Conservation (phyloP, 257 asterid species). For the Pogostemon cablin region DNA sequence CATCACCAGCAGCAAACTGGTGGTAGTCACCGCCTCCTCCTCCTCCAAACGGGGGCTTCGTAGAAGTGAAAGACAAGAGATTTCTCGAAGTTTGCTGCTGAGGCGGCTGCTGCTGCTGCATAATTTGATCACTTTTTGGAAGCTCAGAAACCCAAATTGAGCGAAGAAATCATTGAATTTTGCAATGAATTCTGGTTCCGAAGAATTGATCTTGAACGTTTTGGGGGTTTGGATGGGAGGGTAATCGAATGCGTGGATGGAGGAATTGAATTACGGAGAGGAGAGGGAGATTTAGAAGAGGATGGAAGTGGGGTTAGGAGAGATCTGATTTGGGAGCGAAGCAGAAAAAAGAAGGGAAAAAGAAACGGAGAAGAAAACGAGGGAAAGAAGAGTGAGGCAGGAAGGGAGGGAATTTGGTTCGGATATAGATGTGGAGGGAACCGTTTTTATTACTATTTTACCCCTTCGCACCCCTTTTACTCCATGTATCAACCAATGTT, state of each 20-base stretch:
- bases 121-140: conserved; percentile 42
- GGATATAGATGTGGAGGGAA: conserved; percentile 98
- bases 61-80: conserved; percentile 65
- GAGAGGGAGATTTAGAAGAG: conserved; percentile 28
- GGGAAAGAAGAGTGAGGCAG: conserved; percentile 41
- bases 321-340: conserved; percentile 59
- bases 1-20: conserved; percentile 54
- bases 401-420: conserved; percentile 82
- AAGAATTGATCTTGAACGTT: conserved; percentile 33
- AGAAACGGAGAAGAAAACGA: conserved; percentile 58
- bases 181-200: conserved; percentile 25
- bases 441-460: conserved; percentile 25
- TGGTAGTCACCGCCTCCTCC: conserved; percentile 57
- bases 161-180: conserved; percentile 12
- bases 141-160: conserved; percentile 28
- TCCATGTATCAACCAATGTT: too few species aligned
- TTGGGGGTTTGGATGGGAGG: conserved; percentile 26
- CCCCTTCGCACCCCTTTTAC: not conserved
- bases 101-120: conserved; percentile 53
- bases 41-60: conserved; percentile 68
- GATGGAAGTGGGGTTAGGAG: conserved; percentile 38
- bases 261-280: conserved; percentile 21
- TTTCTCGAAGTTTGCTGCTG: conserved; percentile 52
- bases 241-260: conserved; percentile 15
- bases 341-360: conserved; percentile 45